These are phyloP conservation scores for Cryphonectria carpinicola DNA, from an alignment of 2,329 filamentous ascomycete genomes.

Conservation along the genomic window DNA sequence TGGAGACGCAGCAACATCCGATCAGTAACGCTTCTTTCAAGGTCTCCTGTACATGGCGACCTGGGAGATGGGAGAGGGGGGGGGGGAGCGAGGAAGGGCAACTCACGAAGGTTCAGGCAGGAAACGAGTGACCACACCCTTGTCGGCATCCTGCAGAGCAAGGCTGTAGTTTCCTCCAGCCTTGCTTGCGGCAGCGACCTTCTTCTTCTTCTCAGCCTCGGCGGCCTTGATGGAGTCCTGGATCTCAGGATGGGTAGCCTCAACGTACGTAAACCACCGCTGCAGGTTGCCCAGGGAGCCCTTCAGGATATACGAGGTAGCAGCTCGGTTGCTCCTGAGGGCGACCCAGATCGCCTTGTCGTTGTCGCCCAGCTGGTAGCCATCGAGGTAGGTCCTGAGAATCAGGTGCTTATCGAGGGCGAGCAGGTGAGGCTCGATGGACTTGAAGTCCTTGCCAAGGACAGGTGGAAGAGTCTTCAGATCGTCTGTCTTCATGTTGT, in stretches of 20 bases:
- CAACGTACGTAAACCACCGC: conserved; percentile 87
- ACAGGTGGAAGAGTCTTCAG: conserved; percentile 55
- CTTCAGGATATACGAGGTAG: conserved; percentile 78
- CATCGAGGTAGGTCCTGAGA: conserved; percentile 82
- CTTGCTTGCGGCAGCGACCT: conserved; percentile 70
- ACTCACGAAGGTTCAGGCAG: conserved; percentile 87
- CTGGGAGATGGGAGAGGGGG: no score
- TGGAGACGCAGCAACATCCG: conserved; percentile 31
- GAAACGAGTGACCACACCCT: conserved; percentile 90
- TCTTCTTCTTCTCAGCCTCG: conserved; percentile 70
- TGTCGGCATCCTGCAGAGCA: conserved; percentile 79
- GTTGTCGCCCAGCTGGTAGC: conserved; percentile 75
- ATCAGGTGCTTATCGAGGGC: conserved; percentile 87
- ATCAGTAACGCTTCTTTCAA: conserved; percentile 13
- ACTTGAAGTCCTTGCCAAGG: conserved; percentile 75
- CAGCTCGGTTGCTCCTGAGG: conserved; percentile 82
- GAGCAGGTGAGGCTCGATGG: conserved; percentile 73
- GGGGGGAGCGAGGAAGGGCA: background rate
- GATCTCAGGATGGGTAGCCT: conserved; percentile 79
- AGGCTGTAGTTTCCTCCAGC: conserved; percentile 89
- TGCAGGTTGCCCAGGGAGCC: conserved; percentile 75
- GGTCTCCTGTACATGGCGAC: background rate
- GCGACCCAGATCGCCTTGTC: conserved; percentile 85
- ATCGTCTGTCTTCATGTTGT: conserved; percentile 61
- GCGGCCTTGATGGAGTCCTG: conserved; percentile 70